phyloP scores from a whole-genome alignment of 2,329 filamentous ascomycete genomes.

The Gyromitra esculenta region DNA sequence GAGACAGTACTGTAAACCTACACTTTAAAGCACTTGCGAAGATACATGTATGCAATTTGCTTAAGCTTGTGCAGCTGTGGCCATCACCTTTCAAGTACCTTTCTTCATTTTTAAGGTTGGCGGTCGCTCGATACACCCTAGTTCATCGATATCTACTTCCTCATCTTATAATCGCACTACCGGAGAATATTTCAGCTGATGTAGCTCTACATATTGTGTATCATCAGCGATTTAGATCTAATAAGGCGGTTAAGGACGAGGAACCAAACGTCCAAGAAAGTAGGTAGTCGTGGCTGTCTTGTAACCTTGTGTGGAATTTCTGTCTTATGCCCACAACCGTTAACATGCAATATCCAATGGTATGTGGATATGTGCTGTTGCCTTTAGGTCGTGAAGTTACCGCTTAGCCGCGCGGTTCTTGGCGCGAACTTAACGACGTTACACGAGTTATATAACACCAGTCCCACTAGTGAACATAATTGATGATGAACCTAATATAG shows the following conservation, averaged over 20 bases:
- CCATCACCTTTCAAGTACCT: background rate
- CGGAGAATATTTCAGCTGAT: background rate
- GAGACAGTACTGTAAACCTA: too few species aligned
- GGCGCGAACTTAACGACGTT: background rate
- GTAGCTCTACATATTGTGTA: background rate
- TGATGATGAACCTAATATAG: background rate
- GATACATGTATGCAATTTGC: background rate
- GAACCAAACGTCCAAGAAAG: background rate
- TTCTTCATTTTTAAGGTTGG: background rate
- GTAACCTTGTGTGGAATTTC: background rate
- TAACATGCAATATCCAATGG: background rate
- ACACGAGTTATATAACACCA: background rate
- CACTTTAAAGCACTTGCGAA: too few species aligned
- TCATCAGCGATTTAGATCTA: too few species aligned
- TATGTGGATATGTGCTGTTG: background rate
- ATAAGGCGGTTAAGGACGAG: background rate
- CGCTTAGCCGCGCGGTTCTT: conserved; percentile 3
- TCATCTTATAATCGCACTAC: background rate
- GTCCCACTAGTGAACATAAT: background rate
- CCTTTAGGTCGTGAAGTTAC: background rate
- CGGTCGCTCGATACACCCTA: background rate
- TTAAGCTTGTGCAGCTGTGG: background rate
- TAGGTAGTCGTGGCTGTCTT: background rate
- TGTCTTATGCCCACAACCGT: background rate
- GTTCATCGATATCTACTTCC: background rate